Conservation (phyloP, 768 basidiomycete species). For the Tephrocybe sp. region DNA sequence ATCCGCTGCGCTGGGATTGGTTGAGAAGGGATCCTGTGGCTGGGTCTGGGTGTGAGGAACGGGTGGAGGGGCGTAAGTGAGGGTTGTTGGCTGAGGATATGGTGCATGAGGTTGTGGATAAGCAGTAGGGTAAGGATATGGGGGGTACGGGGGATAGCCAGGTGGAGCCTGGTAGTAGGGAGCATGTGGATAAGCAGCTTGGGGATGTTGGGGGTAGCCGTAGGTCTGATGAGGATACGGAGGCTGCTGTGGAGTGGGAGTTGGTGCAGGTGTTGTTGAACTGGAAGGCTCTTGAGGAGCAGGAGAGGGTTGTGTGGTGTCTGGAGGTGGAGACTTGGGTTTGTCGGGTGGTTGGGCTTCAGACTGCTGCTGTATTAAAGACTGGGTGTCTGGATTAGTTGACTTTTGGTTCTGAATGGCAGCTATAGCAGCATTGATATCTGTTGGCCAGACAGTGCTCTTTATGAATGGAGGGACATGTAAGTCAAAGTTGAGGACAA, state of each 20-base stretch:
- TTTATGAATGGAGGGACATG: conserved; percentile 66
- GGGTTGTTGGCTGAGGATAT: conserved; percentile 1
- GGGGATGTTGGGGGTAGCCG: conserved; percentile 41
- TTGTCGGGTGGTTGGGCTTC: conserved; percentile 25
- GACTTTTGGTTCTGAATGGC: conserved; percentile 36
- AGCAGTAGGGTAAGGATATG: conserved; percentile 19
- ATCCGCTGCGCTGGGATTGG: conserved; percentile 27
- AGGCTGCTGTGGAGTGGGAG: conserved; percentile 20
- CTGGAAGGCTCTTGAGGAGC: conserved; percentile 16
- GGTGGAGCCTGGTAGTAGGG: conserved; percentile 60
- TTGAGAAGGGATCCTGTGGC: conserved; percentile 20
- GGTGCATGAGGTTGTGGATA: conserved; percentile 13
- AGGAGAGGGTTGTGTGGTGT: conserved; percentile 17
- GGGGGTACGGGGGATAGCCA: conserved; percentile 40
- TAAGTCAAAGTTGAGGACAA: conserved; percentile 69
- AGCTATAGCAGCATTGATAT: conserved; percentile 63
- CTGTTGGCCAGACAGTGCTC: conserved; percentile 68
- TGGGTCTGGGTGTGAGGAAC: conserved; percentile 24
- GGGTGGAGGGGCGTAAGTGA: conserved; percentile 30
- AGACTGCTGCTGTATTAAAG: conserved; percentile 15
- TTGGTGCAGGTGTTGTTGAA: conserved; percentile 5
- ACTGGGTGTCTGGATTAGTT: too few relatives aligned
- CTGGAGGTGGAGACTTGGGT: not conserved
- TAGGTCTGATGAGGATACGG: conserved; percentile 56
- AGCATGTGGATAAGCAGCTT: conserved; percentile 60